phyloP scores from a whole-genome alignment of 768 basidiomycete species.

The Lentinula detonsa region DNA sequence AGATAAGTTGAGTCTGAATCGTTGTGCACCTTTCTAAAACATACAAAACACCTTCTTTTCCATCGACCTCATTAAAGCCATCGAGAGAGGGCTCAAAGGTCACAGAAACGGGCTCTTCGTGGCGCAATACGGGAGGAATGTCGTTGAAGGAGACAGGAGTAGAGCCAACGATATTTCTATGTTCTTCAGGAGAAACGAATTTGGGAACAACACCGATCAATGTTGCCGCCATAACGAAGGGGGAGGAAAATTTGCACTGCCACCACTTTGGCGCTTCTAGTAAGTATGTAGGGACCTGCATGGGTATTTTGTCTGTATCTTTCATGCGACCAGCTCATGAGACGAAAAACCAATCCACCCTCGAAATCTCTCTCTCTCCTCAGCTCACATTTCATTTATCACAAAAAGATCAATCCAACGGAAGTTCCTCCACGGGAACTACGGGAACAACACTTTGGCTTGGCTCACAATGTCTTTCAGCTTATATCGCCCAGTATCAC shows the following conservation, averaged over 20 bases:
- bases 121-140: conserved; percentile 78
- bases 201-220: conserved; percentile 35
- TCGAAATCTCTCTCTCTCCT: conserved; percentile 34
- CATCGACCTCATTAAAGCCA: conserved; percentile 48
- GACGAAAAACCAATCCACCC: conserved; percentile 55
- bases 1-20: background rate
- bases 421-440: conserved; percentile 44
- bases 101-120: conserved; percentile 69
- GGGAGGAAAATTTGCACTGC: background rate
- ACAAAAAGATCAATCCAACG: conserved; percentile 29
- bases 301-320: background rate
- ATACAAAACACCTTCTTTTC: conserved; percentile 64
- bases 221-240: conserved; percentile 16
- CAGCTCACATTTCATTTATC: conserved; percentile 36
- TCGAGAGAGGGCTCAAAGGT: conserved; percentile 63
- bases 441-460: conserved; percentile 88
- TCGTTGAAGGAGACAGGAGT: conserved; percentile 82
- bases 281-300: too few relatives aligned
- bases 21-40: conserved; percentile 72
- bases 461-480: conserved; percentile 67
- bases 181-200: conserved; percentile 59
- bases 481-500: conserved; percentile 45
- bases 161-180: conserved; percentile 57
- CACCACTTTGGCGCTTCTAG: background rate
- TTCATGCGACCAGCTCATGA: conserved; percentile 46